phyloP scores from a whole-genome alignment of 345 rosid species.

The Moricandia arvensis region DNA sequence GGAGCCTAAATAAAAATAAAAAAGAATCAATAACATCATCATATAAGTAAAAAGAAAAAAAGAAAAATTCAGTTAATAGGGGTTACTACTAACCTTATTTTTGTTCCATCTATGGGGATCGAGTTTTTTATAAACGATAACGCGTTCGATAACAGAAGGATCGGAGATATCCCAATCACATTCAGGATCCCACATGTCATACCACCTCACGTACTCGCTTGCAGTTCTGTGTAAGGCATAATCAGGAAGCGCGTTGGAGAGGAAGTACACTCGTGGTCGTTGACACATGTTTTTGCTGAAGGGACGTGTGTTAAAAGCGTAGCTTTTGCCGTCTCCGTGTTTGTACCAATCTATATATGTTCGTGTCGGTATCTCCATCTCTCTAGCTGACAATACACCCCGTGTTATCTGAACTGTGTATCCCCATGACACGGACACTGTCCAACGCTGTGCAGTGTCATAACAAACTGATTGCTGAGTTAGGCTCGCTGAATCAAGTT shows the following conservation, averaged over 20 bases:
- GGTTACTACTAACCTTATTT: conserved; percentile 23
- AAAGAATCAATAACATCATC: background rate
- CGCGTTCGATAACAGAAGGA: conserved; percentile 37
- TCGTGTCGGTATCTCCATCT: conserved; percentile 50
- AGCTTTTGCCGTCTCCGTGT: conserved; percentile 32
- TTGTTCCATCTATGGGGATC: conserved; percentile 53
- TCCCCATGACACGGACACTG: conserved; percentile 83
- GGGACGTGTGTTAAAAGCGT: conserved; percentile 61
- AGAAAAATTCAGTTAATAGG: too few relatives aligned
- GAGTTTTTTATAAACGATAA: conserved; percentile 46
- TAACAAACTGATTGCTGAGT: conserved; percentile 77
- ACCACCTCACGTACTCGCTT: conserved; percentile 43
- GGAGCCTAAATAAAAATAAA: conserved; percentile 44
- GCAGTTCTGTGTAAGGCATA: conserved; percentile 33
- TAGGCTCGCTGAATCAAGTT: conserved; percentile 61
- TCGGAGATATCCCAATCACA: conserved; percentile 50
- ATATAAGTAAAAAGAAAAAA: background rate
- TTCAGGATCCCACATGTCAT: conserved; percentile 10
- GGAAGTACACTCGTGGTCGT: conserved; percentile 49
- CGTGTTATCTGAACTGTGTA: conserved; percentile 58
- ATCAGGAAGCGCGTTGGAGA: conserved; percentile 42
- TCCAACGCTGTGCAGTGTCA: conserved; percentile 55
- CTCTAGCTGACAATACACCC: conserved; percentile 49
- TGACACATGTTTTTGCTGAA: conserved; percentile 41
- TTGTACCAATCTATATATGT: conserved; percentile 68